Evolutionary conservation across 805 yeast genomes (phyloP).

Genomic region (Tetrapisispora arboricola): DNA sequence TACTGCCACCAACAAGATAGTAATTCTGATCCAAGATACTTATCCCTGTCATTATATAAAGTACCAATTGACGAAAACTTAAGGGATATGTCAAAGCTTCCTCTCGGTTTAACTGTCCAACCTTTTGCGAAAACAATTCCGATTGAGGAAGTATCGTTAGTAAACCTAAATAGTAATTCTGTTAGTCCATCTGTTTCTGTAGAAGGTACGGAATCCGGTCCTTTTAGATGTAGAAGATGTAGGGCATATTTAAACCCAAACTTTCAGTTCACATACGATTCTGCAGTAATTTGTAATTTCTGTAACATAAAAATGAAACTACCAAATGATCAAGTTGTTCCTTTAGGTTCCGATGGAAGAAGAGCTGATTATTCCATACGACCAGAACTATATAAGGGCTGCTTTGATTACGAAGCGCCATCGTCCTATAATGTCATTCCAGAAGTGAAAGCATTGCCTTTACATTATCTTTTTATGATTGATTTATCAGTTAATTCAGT

Average conservation of each 20-base stretch:
- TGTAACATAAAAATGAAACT: slow-evolving; percentile 68
- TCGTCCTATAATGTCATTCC: slow-evolving; percentile 49
- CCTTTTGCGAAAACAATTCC: slow-evolving; percentile 66
- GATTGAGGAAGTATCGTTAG: slow-evolving; percentile 50
- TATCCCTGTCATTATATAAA: slow-evolving; percentile 70
- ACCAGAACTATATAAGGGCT: slow-evolving; percentile 65
- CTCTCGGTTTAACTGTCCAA: slow-evolving; percentile 68
- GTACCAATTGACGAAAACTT: slow-evolving; percentile 68
- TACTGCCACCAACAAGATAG: slow-evolving; percentile 66
- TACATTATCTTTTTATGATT: slow-evolving; percentile 63
- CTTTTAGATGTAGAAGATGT: slow-evolving; percentile 87
- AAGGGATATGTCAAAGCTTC: slow-evolving; percentile 60
- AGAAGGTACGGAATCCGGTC: slow-evolving; percentile 13
- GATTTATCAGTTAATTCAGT: slow-evolving; percentile 57
- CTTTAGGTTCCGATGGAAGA: slow-evolving; percentile 49
- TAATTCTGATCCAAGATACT: slow-evolving; percentile 67
- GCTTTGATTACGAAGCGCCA: slow-evolving; percentile 79
- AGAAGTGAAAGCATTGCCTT: slow-evolving; percentile 33
- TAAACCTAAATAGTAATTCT: slow-evolving; percentile 20
- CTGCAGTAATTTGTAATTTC: slow-evolving; percentile 69
- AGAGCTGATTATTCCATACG: slow-evolving; percentile 43
- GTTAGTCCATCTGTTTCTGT: not conserved
- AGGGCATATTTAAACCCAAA: slow-evolving; percentile 82
- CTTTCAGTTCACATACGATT: slow-evolving; percentile 52
- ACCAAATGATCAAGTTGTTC: slow-evolving; percentile 56